Evolutionary conservation across 2,329 filamentous ascomycete species (phyloP).

Genomic region (Venturia nashicola): DNA sequence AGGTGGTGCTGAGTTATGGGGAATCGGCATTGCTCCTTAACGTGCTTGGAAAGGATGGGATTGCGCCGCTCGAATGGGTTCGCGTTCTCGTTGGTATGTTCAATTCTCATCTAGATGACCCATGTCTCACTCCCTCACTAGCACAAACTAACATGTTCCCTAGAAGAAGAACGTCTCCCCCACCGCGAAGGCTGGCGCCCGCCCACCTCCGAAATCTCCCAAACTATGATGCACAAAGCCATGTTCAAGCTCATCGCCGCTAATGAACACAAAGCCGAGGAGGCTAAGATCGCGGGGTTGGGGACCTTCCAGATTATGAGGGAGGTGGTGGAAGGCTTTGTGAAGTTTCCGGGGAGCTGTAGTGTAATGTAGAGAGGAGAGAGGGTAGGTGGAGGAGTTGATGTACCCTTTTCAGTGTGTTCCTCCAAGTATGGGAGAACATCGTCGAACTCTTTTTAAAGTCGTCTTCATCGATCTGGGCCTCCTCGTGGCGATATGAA

Average conservation of each 20-base stretch:
- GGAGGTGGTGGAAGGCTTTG: conserved; percentile 5
- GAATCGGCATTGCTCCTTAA: conserved; percentile 6
- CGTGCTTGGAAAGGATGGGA: conserved; percentile 7
- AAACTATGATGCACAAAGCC: conserved; percentile 5
- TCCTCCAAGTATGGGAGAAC: no score
- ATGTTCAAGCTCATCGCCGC: conserved; percentile 10
- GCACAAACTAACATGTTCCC: background rate
- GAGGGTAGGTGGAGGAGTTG: no score
- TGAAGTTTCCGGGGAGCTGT: conserved; percentile 6
- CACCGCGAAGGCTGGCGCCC: conserved; percentile 9
- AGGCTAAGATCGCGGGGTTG: conserved; percentile 6
- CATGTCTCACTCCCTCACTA: no score
- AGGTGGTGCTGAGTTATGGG: conserved; percentile 8
- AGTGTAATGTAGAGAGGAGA: conserved; percentile 4
- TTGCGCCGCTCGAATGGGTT: conserved; percentile 5
- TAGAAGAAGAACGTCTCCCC: conserved; percentile 9
- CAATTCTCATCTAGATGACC: background rate
- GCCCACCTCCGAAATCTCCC: background rate
- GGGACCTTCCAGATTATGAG: conserved; percentile 6
- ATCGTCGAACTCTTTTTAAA: no score
- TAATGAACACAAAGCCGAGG: conserved; percentile 9
- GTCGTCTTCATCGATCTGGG: no score
- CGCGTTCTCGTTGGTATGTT: conserved; percentile 5
- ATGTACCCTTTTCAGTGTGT: background rate
- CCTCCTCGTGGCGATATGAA: no score